phyloP scores from a whole-genome alignment of 139 green algal genomes.

The Dunaliella sp. region DNA sequence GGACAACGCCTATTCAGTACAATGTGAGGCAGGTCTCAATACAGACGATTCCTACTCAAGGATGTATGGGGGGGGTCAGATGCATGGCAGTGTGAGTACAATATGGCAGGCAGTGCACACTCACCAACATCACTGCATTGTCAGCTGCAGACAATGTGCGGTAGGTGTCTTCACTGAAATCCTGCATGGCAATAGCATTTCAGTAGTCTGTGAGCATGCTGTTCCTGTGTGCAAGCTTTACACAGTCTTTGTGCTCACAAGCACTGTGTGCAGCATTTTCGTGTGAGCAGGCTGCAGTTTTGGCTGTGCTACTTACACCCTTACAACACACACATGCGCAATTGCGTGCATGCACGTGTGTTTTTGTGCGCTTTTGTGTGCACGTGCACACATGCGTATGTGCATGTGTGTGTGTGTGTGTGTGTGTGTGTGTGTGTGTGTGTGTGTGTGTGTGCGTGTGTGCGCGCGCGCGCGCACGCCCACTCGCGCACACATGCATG shows the following conservation, averaged over 20 bases:
- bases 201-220: neutral
- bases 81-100: neutral
- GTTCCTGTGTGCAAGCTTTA: too few species aligned
- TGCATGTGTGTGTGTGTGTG: neutral
- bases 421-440: neutral
- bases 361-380: neutral
- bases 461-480: too few species aligned
- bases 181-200: conserved; percentile 13
- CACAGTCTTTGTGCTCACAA: too few species aligned
- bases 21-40: too few species aligned
- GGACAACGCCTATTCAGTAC: too few species aligned
- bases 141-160: conserved; percentile 73
- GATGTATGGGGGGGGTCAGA: too few species aligned
- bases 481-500: too few species aligned
- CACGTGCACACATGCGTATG: neutral
- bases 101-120: neutral
- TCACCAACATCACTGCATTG: conserved; percentile 76
- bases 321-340: too few species aligned
- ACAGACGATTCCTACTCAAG: too few species aligned
- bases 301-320: too few species aligned
- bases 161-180: conserved; percentile 68
- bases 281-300: too few species aligned
- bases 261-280: too few species aligned
- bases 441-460: neutral
- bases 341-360: neutral